Evolutionary conservation across 2,329 filamentous ascomycete species (phyloP).

Genomic region (Ophiocordyceps camponoti-saundersi): DNA sequence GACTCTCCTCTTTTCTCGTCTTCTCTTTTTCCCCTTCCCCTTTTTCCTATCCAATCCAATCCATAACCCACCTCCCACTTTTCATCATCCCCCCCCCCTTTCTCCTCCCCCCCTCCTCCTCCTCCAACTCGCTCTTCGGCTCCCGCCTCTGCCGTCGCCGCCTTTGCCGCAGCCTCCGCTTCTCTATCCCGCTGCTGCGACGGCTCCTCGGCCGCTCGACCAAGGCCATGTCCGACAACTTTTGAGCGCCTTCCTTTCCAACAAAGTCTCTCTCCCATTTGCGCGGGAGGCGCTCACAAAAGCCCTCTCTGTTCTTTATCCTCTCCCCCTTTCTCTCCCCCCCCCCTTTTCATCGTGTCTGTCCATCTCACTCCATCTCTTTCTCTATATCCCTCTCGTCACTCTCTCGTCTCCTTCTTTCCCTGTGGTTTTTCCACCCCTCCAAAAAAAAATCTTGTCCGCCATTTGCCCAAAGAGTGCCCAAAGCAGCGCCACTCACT

Average conservation of each 20-base stretch:
- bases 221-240: not conserved
- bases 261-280: not conserved
- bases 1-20: no score
- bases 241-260: not conserved
- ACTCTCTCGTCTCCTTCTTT: not conserved
- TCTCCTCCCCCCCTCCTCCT: not conserved
- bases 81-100: not conserved
- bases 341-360: not conserved
- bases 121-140: not conserved
- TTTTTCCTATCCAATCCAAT: no score
- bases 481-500: not conserved
- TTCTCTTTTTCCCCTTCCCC: no score
- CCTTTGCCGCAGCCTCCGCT: not conserved
- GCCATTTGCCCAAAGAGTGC: not conserved
- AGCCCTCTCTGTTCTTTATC: not conserved
- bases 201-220: not conserved
- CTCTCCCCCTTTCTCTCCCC: not conserved
- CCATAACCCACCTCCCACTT: no score
- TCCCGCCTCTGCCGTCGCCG: not conserved
- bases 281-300: not conserved
- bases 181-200: not conserved
- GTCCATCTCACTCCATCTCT: not conserved
- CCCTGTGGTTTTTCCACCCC: not conserved
- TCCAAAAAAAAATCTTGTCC: not conserved
- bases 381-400: not conserved